Evolutionary conservation across 1,284 basidiomycete species (phyloP), one percentile per base, ranked within the genome.

Genomic region (Ceratobasidium sp.): DNA sequence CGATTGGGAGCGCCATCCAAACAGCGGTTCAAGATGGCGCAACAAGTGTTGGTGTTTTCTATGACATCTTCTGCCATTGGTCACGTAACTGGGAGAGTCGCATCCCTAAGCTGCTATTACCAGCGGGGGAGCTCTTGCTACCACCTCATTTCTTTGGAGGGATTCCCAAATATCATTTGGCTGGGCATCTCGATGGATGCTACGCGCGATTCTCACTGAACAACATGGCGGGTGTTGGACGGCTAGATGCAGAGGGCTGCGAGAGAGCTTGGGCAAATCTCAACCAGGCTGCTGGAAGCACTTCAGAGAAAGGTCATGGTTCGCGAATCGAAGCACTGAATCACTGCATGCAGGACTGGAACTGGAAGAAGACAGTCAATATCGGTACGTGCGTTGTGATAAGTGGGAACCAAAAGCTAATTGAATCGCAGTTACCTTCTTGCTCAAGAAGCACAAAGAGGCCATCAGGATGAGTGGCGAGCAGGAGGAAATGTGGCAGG

Each of bases 31-130:
- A 1, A n/a, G 57, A 59, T 16, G 57, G 57, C 18, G 41, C 38
- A 5, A 23, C 41, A 21, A 59, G 44, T 13, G 0, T 70, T 44
- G 66, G 54, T 1, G 35, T 70, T 1, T 43, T 16, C 13, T 70
- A 70, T 21, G 55, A 70, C 18, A 58, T 70, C 11, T 58, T 26
- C n/a, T 70, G 66, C 21, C 66, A 70, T 35, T 70, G 43, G 55
- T 41, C 41, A 30, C 23, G 23, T 7, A 58, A 41, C 55, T 58
- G 35, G 13, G 35, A n/a, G 35, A 3, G 1, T 41, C n/a, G 21
- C 1, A 16, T 46, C 2, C 18, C 52, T 1, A 46, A 26, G 2
- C 16, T 57, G 4, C 18, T 16, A 0, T 6, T 44, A n/a, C 55
- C 55, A 6, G 8, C 3, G 18, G 35, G 35, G 6, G 18, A 30